A percentile compares a stretch with the other conserved stretches of the same genome.
Conservation (phyloP, 768 basidiomycete genomes). For the Lyophyllum decastes region DNA sequence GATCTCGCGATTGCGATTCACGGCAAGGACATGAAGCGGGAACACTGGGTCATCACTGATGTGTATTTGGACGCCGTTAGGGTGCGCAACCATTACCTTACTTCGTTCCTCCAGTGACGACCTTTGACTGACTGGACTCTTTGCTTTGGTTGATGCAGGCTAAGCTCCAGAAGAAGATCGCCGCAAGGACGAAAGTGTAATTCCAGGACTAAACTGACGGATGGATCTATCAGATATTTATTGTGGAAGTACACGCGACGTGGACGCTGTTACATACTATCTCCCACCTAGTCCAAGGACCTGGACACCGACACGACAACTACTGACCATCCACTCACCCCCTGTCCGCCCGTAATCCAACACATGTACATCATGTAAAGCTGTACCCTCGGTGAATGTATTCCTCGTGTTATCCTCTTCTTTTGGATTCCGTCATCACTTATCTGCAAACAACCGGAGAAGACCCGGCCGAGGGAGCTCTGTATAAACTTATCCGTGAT, state of each 20-base stretch:
- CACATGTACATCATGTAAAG: not conserved
- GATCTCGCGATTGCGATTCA: slow-evolving; percentile 94
- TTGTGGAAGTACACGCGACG: not conserved
- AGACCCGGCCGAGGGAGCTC: too few species aligned
- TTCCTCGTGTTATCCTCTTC: not conserved
- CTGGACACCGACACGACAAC: not conserved
- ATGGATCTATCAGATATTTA: not conserved
- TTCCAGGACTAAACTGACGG: not conserved
- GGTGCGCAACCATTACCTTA: slow-evolving; percentile 45
- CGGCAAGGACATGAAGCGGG: slow-evolving; percentile 86
- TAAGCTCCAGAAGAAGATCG: slow-evolving; percentile 16
- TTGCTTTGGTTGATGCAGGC: slow-evolving; percentile 1
- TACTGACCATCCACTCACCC: not conserved
- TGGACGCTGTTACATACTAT: slow-evolving; percentile 1
- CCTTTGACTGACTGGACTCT: not conserved
- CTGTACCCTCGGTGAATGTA: not conserved
- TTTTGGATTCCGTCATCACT: not conserved
- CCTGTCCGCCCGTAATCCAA: not conserved
- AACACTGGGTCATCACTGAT: slow-evolving; percentile 96
- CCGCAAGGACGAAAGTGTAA: slow-evolving; percentile 11
- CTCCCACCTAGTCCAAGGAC: not conserved
- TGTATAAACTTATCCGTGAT: too few species aligned
- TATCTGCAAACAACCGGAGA: not conserved
- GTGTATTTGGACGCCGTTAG: slow-evolving; percentile 93
- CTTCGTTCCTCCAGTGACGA: not conserved